Percentiles rank a stretch among this genome's conserved stretches.
Conservation (phyloP, 345 rosid genomes). For the Aquilaria sinensis region DNA sequence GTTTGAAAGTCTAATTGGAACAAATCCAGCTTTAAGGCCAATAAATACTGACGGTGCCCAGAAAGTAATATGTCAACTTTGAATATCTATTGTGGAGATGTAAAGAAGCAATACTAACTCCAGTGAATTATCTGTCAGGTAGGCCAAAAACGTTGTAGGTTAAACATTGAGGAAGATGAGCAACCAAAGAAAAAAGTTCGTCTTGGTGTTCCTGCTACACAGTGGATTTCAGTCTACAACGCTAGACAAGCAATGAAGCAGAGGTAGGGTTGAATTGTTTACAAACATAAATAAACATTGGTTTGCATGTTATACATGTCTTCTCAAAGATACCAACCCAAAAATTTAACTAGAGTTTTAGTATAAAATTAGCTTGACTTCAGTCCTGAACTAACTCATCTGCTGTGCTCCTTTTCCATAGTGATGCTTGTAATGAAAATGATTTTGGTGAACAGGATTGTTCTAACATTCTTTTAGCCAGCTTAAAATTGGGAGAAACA, state of each 20-base stretch:
- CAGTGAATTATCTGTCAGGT: constrained; percentile 74
- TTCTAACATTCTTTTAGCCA: no score
- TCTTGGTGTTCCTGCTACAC: constrained; percentile 88
- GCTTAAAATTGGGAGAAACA: no score
- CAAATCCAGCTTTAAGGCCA: constrained; percentile 77
- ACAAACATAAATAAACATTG: no score
- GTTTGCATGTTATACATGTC: no score
- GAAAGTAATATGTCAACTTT: constrained; percentile 41
- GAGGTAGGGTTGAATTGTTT: constrained; percentile 40
- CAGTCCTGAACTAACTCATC: no score
- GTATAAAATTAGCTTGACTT: no score
- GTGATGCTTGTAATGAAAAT: no score
- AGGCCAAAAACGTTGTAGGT: constrained; percentile 92
- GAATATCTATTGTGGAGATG: not conserved
- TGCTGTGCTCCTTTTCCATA: no score
- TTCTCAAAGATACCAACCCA: no score
- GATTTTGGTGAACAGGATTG: no score
- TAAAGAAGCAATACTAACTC: constrained; percentile 1
- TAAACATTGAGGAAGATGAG: constrained; percentile 75
- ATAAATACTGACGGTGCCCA: constrained; percentile 96
- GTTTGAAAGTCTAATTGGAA: constrained; percentile 68
- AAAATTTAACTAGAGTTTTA: no score
- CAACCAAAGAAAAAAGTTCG: constrained; percentile 92
- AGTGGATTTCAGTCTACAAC: constrained; percentile 95
- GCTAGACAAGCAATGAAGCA: constrained; percentile 97